Percentiles rank a stretch among this genome's conserved stretches.
These are phyloP conservation scores for Eutypa lata DNA, from an alignment of 2,329 filamentous ascomycete species.

Conservation along the genomic window DNA sequence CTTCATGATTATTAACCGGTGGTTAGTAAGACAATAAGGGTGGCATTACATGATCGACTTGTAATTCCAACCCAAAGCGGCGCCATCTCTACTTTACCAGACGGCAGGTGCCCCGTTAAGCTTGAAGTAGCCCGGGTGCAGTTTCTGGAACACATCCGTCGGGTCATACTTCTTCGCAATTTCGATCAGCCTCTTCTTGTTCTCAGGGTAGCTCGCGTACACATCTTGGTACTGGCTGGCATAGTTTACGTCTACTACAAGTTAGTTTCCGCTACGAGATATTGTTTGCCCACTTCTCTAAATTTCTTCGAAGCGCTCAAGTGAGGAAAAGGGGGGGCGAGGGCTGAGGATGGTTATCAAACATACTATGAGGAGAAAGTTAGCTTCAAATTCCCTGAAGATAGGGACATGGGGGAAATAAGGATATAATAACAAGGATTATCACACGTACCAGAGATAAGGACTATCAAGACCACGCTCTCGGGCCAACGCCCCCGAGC, in stretches of 20 bases:
- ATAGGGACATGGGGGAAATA: background rate
- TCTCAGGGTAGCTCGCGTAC: constrained; percentile 35
- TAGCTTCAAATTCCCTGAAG: background rate
- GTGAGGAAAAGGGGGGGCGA: background rate
- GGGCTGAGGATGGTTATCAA: background rate
- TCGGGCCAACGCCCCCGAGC: constrained; percentile 24
- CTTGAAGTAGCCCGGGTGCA: constrained; percentile 39
- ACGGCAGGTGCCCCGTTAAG: constrained; percentile 13
- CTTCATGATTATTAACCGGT: too few relatives aligned
- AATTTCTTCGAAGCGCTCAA: background rate
- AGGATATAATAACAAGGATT: too few relatives aligned
- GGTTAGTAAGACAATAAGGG: too few relatives aligned
- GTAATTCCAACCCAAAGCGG: background rate
- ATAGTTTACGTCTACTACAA: constrained; percentile 39
- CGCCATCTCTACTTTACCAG: background rate
- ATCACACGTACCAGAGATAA: constrained; percentile 31
- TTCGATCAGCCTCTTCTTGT: constrained; percentile 28
- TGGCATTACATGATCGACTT: too few relatives aligned
- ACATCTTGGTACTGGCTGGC: constrained; percentile 38
- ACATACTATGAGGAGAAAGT: background rate
- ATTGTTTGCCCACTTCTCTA: background rate
- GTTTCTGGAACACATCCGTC: constrained; percentile 30
- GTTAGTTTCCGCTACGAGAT: background rate
- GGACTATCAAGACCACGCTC: constrained; percentile 30
- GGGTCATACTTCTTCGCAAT: constrained; percentile 37